These are phyloP conservation scores for Vaccinium darrowii DNA, from an alignment of 148 eudicot species.

Conservation along the genomic window DNA sequence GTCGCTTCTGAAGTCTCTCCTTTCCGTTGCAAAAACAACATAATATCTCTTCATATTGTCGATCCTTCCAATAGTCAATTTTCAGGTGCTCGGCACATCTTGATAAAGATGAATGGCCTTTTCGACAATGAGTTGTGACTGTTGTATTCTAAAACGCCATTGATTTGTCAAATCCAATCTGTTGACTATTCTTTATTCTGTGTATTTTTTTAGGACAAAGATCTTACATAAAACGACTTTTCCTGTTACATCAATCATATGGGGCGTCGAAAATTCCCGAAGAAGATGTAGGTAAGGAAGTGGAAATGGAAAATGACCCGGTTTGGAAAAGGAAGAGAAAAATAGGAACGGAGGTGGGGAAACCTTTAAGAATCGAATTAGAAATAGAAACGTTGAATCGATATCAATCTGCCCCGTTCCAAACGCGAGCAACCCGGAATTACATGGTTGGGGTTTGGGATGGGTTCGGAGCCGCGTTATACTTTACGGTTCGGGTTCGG, in stretches of 20 bases:
- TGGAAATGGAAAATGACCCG: background rate
- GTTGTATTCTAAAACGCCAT: background rate
- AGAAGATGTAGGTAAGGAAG: background rate
- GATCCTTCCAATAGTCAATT: background rate
- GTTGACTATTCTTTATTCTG: background rate
- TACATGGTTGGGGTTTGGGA: too few species aligned
- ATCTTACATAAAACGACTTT: background rate
- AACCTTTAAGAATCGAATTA: background rate
- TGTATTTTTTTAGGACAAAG: background rate
- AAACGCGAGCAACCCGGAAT: too few species aligned
- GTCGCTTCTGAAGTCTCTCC: slow-evolving; percentile 65
- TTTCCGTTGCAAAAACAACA: slow-evolving; percentile 47
- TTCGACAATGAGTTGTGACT: background rate
- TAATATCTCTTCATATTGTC: slow-evolving; percentile 10
- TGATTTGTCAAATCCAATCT: background rate
- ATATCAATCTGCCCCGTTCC: too few species aligned
- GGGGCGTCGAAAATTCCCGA: background rate
- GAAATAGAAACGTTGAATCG: background rate
- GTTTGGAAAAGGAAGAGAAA: background rate
- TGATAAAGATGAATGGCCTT: background rate
- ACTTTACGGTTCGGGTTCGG: too few species aligned
- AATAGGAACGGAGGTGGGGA: background rate
- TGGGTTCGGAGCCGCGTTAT: too few species aligned
- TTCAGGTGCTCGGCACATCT: slow-evolving; percentile 8
- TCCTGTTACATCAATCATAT: background rate